Conservation (phyloP, 2,329 filamentous ascomycete genomes). For the Fusarium staphyleae region DNA sequence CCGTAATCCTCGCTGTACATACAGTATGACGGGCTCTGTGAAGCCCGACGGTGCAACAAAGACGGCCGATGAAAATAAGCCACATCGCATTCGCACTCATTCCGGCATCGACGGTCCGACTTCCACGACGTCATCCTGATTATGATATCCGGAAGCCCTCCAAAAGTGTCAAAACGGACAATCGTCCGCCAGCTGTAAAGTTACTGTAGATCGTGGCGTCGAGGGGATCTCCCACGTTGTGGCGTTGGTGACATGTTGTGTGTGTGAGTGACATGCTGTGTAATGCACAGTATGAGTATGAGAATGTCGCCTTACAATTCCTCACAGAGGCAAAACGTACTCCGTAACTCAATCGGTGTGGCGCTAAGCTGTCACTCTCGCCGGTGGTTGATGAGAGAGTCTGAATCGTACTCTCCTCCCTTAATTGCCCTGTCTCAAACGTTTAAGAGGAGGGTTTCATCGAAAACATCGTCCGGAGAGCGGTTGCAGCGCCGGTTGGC, state of each 20-base stretch:
- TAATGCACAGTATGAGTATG: too few relatives aligned
- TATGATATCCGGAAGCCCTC: neutral
- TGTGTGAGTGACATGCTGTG: too few relatives aligned
- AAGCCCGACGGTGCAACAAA: slow-evolving; percentile 11
- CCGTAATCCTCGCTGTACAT: too few relatives aligned
- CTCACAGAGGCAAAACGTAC: too few relatives aligned
- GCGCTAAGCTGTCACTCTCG: neutral
- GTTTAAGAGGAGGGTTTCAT: neutral
- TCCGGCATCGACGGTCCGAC: neutral
- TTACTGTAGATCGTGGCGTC: slow-evolving; percentile 20
- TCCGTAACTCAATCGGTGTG: neutral
- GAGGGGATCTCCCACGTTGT: slow-evolving; percentile 18
- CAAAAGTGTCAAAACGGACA: slow-evolving; percentile 19
- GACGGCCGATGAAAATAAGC: slow-evolving; percentile 5
- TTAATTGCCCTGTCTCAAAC: neutral
- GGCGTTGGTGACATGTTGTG: slow-evolving; percentile 19
- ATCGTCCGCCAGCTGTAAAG: too few relatives aligned
- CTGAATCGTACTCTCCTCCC: neutral
- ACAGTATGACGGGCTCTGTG: slow-evolving; percentile 4
- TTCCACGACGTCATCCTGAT: slow-evolving; percentile 18
- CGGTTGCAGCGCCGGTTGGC: neutral
- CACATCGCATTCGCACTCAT: slow-evolving; percentile 20
- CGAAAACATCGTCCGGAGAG: neutral
- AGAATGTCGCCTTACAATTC: neutral
- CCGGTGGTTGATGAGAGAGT: neutral